Base-by-base conservation (phyloP, 2,329 filamentous ascomycete species). In the Cladosporium sp. region DNA sequence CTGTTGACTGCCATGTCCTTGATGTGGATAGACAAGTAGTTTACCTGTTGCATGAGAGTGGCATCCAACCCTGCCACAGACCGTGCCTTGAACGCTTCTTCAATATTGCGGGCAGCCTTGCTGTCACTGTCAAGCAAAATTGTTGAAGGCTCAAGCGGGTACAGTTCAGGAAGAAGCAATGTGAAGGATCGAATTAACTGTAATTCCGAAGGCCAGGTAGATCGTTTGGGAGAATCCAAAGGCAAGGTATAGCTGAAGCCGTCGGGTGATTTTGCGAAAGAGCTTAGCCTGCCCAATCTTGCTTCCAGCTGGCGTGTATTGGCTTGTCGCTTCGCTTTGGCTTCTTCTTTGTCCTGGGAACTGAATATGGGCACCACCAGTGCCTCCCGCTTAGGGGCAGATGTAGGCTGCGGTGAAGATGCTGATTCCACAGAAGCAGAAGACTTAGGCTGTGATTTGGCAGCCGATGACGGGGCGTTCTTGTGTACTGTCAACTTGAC, bases 241-340 rank as follows among this genome's bases (percentile, higher is more conserved):
- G 86, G 85, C 11, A 92, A 64, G 2, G 79, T 84, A 63, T 85
- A 92, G 13, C 81, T 77, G 52, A 84, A 74, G 1, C 85, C 86
- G 66, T 91, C 85, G 25, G 77, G 72, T 1, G 83, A 84, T 55
- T 84, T 86, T 25, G 81, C 78, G 62, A 86, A 93, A 30, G 80
- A 67, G 1, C 81, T 75, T 43, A 85, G 64, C 56, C 84, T 77
- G 13, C 84, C 80, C 74, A 93, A 82, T 27, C 88, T 80, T 22
- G 86, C 78, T 69, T 91, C 86, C 0, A 93, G 75, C 61, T 90
- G 86, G 32, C 83, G 79, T 19, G 80, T 79, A 62, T 92, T 85
- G 41, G 77, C 72, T 16, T 82, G 79, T 53, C 87, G 75, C 48
- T 78, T 78, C 35, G 78, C 76, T 60, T 80, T 79, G 27, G 87